phyloP scores from a whole-genome alignment of 1,284 basidiomycete species.

The Ustilago loliicola region DNA sequence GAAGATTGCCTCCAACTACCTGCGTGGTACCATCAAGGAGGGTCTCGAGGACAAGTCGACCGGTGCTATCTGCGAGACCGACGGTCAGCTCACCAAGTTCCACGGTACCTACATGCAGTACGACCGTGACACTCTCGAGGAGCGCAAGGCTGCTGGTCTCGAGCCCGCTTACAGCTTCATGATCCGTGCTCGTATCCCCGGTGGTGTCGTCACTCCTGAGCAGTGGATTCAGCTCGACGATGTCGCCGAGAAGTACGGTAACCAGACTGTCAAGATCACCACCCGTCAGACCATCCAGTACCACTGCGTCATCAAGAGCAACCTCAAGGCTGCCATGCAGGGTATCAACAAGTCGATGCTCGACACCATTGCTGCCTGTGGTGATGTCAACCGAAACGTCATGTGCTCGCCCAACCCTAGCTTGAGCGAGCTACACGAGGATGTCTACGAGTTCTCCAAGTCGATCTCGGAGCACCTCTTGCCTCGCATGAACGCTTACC shows the following conservation, averaged over 20 bases:
- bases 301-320: conserved; percentile 96
- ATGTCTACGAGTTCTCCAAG: conserved; percentile 89
- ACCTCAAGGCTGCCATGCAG: conserved; percentile 95
- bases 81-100: conserved; percentile 98
- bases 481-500: conserved; percentile 92
- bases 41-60: conserved; percentile 89
- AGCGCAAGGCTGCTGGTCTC: conserved; percentile 89
- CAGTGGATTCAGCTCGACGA: conserved; percentile 97
- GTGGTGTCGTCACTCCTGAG: conserved; percentile 88
- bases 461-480: conserved; percentile 87
- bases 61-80: conserved; percentile 87
- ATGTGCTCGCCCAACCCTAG: conserved; percentile 92
- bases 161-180: conserved; percentile 99
- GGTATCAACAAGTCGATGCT: conserved; percentile 91
- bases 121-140: conserved; percentile 97
- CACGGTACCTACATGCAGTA: conserved; percentile 82
- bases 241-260: conserved; percentile 94
- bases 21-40: conserved; percentile 92
- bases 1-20: conserved; percentile 94
- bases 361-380: conserved; percentile 97
- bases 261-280: conserved; percentile 95
- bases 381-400: conserved; percentile 96
- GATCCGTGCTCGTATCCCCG: conserved; percentile 97
- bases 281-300: conserved; percentile 99
- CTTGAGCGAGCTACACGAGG: conserved; percentile 84